Conservation (phyloP, 345 rosid genomes). For the Citrus sinensis region DNA sequence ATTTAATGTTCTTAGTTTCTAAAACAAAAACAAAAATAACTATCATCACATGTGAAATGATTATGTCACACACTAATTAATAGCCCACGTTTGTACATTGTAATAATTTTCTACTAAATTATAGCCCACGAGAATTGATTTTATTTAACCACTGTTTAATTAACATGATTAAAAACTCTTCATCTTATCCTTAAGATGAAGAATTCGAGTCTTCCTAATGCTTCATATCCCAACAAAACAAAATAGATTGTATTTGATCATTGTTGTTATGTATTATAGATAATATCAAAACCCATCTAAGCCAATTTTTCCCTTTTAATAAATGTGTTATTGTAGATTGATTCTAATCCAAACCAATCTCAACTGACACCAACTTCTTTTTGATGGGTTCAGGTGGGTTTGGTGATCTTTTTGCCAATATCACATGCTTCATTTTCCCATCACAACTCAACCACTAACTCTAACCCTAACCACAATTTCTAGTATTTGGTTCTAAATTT, state of each 20-base stretch:
- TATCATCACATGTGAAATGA: slow-evolving; percentile 1
- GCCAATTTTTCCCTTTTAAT: neutral
- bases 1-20: neutral
- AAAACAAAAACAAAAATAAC: neutral
- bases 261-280: neutral
- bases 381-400: slow-evolving; percentile 19
- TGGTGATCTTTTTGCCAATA: slow-evolving; percentile 33
- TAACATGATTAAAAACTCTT: no score
- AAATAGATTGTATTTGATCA: no score
- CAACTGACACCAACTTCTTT: slow-evolving; percentile 35
- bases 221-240: no score
- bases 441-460: slow-evolving; percentile 24
- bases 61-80: neutral
- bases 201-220: no score
- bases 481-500: neutral
- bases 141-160: neutral
- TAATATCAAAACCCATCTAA: slow-evolving; percentile 3
- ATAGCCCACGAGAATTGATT: slow-evolving; percentile 19
- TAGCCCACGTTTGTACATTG: neutral
- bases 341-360: slow-evolving; percentile 27
- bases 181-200: no score
- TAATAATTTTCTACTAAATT: slow-evolving; percentile 17
- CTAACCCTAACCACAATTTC: slow-evolving; percentile 4
- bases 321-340: slow-evolving; percentile 1
- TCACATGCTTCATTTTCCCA: slow-evolving; percentile 25